Evolutionary conservation across 2,329 filamentous ascomycete genomes (phyloP).

Genomic region (Ophiostoma sp.): DNA sequence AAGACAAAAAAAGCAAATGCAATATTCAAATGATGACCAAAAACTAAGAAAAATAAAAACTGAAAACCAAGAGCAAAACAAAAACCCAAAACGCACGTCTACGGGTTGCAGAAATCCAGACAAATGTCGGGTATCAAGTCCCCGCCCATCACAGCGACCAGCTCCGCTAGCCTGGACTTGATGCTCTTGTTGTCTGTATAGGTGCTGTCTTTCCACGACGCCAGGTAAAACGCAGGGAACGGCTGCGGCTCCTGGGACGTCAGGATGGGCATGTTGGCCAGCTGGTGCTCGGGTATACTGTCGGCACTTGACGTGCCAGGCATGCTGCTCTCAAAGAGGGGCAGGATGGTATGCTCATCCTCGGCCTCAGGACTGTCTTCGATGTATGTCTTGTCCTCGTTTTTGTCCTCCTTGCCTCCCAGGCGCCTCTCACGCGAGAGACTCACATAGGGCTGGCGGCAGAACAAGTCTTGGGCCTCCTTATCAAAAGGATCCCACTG

Average conservation of each 20-base stretch:
- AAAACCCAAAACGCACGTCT: background rate
- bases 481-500: conserved; percentile 57
- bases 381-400: background rate
- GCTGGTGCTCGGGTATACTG: conserved; percentile 50
- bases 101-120: conserved; percentile 46
- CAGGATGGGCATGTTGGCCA: conserved; percentile 55
- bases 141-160: conserved; percentile 61
- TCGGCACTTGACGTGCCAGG: conserved; percentile 58
- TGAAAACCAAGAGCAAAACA: background rate
- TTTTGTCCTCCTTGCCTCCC: conserved; percentile 26
- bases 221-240: conserved; percentile 48
- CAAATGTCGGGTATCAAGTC: conserved; percentile 54
- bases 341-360: conserved; percentile 27
- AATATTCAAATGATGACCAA: background rate
- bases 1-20: background rate
- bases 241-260: conserved; percentile 38
- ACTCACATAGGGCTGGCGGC: conserved; percentile 53
- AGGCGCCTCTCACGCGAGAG: conserved; percentile 35
- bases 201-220: conserved; percentile 53
- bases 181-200: conserved; percentile 48
- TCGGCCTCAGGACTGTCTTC: conserved; percentile 18
- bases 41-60: background rate
- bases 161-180: conserved; percentile 60
- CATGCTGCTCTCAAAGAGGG: conserved; percentile 58
- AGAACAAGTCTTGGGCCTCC: conserved; percentile 45